These are phyloP conservation scores for Amanita phalloides DNA, from an alignment of 768 basidiomycete genomes.

Conservation along the genomic window DNA sequence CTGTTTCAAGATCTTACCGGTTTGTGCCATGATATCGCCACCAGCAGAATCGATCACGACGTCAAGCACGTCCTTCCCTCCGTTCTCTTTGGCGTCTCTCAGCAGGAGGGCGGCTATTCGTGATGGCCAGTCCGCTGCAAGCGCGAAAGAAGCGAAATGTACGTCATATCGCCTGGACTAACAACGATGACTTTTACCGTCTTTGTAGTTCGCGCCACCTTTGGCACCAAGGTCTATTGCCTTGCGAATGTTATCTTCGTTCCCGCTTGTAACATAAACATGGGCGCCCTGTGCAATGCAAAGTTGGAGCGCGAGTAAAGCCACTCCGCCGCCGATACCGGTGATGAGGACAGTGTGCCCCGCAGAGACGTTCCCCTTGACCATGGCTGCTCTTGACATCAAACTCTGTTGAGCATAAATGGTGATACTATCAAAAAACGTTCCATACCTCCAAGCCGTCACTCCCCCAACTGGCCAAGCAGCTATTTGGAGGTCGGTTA, in stretches of 20 bases:
- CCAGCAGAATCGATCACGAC: constrained; percentile 64
- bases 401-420: not conserved
- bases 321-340: constrained; percentile 80
- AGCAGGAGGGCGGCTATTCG: constrained; percentile 33
- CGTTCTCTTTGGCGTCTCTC: constrained; percentile 18
- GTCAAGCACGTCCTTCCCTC: constrained; percentile 29
- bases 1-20: constrained; percentile 37
- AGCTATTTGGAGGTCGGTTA: constrained; percentile 56
- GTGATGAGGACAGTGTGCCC: constrained; percentile 75
- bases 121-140: constrained; percentile 39
- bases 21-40: constrained; percentile 47
- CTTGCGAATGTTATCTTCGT: constrained; percentile 53
- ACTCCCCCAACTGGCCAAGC: constrained; percentile 73
- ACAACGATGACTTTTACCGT: constrained; percentile 27
- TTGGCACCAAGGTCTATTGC: constrained; percentile 61
- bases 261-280: constrained; percentile 78
- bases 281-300: constrained; percentile 65
- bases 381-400: constrained; percentile 41
- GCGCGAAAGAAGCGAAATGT: not conserved
- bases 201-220: constrained; percentile 69
- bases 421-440: not conserved
- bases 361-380: constrained; percentile 50
- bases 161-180: not conserved
- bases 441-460: constrained; percentile 70
- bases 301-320: constrained; percentile 63